Evolutionary conservation across 208 protist species (phyloP).

Genomic region (Wallacemonas rigidus): DNA sequence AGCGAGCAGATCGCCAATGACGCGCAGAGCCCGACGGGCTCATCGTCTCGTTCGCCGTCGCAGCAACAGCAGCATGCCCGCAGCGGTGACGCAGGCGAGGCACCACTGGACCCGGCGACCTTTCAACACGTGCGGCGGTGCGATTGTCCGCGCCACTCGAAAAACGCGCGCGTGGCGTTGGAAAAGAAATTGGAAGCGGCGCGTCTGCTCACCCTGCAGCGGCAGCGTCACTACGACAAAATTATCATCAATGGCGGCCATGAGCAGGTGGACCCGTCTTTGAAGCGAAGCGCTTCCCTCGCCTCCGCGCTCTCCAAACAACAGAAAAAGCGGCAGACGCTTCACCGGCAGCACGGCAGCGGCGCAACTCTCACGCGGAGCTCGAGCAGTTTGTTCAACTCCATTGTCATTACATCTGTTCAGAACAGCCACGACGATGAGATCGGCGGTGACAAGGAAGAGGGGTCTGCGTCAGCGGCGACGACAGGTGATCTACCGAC

Average conservation of each 20-base stretch:
- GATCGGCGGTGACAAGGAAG: not conserved
- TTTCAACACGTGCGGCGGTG: conserved; percentile 26
- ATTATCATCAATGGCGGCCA: conserved; percentile 55
- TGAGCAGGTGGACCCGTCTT: conserved; percentile 31
- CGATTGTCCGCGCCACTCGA: conserved; percentile 38
- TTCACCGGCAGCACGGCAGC: not conserved
- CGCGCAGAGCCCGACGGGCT: not conserved
- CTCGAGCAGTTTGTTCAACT: conserved; percentile 18
- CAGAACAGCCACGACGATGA: not conserved
- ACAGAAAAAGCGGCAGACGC: conserved; percentile 16
- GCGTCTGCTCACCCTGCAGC: conserved; percentile 43
- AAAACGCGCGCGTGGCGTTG: conserved; percentile 18
- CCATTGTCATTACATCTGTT: conserved; percentile 12
- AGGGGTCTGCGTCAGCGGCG: not conserved
- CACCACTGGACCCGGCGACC: not conserved
- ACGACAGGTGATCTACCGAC: not conserved
- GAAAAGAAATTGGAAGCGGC: conserved; percentile 36
- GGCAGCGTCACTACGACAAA: conserved; percentile 50
- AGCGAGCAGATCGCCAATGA: not conserved
- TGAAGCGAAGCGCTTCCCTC: conserved; percentile 44
- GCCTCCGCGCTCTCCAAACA: conserved; percentile 36
- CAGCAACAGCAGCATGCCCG: not conserved
- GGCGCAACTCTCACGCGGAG: conserved; percentile 6
- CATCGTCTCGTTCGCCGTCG: not conserved
- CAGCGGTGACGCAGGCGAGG: conserved; percentile 2